Evolutionary conservation across 192 early-diverging fungal species (phyloP).

Genomic region (Mortierella alpina): DNA sequence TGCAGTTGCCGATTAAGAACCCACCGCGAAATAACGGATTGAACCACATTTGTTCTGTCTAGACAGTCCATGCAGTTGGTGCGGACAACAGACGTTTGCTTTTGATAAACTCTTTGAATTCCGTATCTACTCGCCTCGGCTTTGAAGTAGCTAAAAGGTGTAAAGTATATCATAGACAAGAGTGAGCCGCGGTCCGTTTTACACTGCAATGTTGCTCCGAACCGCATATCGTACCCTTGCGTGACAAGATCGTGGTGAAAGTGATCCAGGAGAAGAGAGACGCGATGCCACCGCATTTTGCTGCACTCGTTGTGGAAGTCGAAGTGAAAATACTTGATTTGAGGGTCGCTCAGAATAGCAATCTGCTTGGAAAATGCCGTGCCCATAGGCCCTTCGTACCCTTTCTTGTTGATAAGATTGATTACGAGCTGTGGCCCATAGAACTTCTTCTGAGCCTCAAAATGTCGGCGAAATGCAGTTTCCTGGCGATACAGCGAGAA

Average conservation of each 20-base stretch:
- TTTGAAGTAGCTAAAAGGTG: slow-evolving; percentile 64
- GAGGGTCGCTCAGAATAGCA: slow-evolving; percentile 66
- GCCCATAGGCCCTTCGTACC: slow-evolving; percentile 90
- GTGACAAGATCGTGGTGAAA: slow-evolving; percentile 71
- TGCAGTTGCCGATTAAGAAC: slow-evolving; percentile 81
- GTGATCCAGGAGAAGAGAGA: slow-evolving; percentile 86
- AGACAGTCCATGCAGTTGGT: slow-evolving; percentile 99
- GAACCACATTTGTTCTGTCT: slow-evolving; percentile 99
- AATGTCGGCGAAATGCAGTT: slow-evolving; percentile 75
- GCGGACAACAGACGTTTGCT: slow-evolving; percentile 85
- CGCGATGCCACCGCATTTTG: slow-evolving; percentile 94
- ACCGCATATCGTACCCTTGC: slow-evolving; percentile 54
- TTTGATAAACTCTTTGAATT: slow-evolving; percentile 40
- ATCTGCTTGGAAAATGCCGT: slow-evolving; percentile 83
- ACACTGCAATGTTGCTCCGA: not conserved
- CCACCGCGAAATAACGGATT: slow-evolving; percentile 85
- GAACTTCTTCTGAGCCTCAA: slow-evolving; percentile 70
- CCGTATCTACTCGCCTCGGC: slow-evolving; percentile 41
- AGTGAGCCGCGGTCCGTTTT: not conserved
- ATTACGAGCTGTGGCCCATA: slow-evolving; percentile 90
- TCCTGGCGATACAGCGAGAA: slow-evolving; percentile 54
- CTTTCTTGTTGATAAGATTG: slow-evolving; percentile 95
- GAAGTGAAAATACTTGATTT: slow-evolving; percentile 87
- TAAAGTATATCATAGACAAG: not conserved
- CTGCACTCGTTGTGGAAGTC: slow-evolving; percentile 98